Percentiles rank a stretch among this genome's conserved stretches.
These are phyloP conservation scores for Diplodia sapinea DNA, from an alignment of 2,329 filamentous ascomycete species.

Conservation along the genomic window DNA sequence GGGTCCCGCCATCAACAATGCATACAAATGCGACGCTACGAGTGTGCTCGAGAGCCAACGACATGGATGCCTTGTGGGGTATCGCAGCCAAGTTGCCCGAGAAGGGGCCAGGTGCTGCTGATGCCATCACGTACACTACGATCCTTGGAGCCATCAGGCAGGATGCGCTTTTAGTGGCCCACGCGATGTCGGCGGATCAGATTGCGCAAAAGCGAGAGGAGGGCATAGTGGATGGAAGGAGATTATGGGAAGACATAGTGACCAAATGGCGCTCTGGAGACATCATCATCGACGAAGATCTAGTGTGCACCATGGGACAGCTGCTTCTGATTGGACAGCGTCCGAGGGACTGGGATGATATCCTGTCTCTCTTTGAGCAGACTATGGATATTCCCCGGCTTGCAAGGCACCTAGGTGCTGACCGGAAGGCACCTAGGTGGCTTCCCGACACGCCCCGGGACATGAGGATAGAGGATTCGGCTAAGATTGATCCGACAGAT, in stretches of 20 bases:
- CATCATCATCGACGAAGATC: slow-evolving; percentile 74
- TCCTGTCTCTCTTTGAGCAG: slow-evolving; percentile 79
- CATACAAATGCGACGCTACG: slow-evolving; percentile 89
- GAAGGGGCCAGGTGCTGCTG: slow-evolving; percentile 65
- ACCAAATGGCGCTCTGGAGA: slow-evolving; percentile 75
- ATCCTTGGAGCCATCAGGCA: slow-evolving; percentile 77
- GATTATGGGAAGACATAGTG: slow-evolving; percentile 81
- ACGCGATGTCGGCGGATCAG: slow-evolving; percentile 34
- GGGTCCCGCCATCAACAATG: slow-evolving; percentile 73
- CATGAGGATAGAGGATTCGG: slow-evolving; percentile 34
- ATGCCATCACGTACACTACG: slow-evolving; percentile 77
- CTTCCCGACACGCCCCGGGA: slow-evolving; percentile 35
- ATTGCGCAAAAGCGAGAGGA: slow-evolving; percentile 44
- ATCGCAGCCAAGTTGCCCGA: slow-evolving; percentile 75
- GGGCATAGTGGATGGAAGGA: slow-evolving; percentile 69
- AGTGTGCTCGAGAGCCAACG: slow-evolving; percentile 74
- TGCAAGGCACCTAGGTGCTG: slow-evolving; percentile 37
- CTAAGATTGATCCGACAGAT: background rate
- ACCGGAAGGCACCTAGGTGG: no score
- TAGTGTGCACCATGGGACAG: slow-evolving; percentile 82
- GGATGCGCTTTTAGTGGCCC: slow-evolving; percentile 36
- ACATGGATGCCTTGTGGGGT: slow-evolving; percentile 81
- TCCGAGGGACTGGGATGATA: slow-evolving; percentile 69
- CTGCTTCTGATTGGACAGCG: slow-evolving; percentile 70
- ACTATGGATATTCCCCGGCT: slow-evolving; percentile 76